These are phyloP conservation scores for Psidium guajava DNA, from an alignment of 345 rosid species.

Conservation along the genomic window DNA sequence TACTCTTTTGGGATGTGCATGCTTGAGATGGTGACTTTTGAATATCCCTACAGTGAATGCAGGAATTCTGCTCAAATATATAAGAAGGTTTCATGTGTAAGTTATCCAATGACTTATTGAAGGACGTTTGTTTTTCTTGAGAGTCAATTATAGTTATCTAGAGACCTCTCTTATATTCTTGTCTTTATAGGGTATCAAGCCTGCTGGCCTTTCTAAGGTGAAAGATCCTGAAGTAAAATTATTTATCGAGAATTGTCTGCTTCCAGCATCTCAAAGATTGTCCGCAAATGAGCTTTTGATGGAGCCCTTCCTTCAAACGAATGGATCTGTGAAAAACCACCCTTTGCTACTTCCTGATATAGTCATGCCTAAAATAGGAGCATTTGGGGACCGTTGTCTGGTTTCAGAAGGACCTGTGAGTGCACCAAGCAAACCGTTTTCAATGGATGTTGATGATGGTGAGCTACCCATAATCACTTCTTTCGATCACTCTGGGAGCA, in stretches of 20 bases:
- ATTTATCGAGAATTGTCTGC: constrained; percentile 84
- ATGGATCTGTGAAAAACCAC: constrained; percentile 30
- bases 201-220: constrained; percentile 67
- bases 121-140: background rate
- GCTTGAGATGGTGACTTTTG: constrained; percentile 39
- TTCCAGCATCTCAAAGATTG: constrained; percentile 63
- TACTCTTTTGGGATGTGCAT: constrained; percentile 48
- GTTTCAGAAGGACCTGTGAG: constrained; percentile 68
- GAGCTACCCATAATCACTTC: constrained; percentile 47
- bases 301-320: constrained; percentile 66
- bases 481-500: constrained; percentile 21
- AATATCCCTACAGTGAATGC: constrained; percentile 32
- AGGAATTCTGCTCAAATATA: constrained; percentile 13
- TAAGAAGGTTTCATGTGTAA: constrained; percentile 15
- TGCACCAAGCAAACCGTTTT: constrained; percentile 20
- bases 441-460: constrained; percentile 50
- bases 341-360: constrained; percentile 54
- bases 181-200: constrained; percentile 62
- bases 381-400: constrained; percentile 61
- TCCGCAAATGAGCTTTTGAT: constrained; percentile 69
- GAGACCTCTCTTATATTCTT: background rate
- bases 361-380: constrained; percentile 54
- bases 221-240: constrained; percentile 53
- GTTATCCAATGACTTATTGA: background rate
- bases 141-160: background rate